Conservation (phyloP, 2,329 filamentous ascomycete species). For the Penicillium brevicompactum region DNA sequence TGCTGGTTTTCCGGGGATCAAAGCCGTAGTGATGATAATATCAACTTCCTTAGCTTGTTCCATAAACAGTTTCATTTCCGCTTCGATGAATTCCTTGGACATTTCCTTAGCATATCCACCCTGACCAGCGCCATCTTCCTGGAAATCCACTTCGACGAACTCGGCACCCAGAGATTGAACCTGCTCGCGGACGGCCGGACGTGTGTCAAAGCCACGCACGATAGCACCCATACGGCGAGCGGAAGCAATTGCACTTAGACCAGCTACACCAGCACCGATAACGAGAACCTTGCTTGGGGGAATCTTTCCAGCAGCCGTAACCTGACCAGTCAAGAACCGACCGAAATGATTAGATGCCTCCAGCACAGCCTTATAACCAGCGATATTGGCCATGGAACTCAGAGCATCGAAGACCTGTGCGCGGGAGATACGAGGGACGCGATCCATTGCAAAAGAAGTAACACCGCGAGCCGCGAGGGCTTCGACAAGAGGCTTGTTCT, state of each 20-base stretch:
- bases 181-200: slow-evolving; percentile 82
- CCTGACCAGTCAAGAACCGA: slow-evolving; percentile 83
- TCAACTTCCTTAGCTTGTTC: slow-evolving; percentile 86
- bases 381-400: slow-evolving; percentile 92
- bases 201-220: slow-evolving; percentile 88
- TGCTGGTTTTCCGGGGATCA: slow-evolving; percentile 81
- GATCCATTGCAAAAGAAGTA: slow-evolving; percentile 87
- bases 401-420: slow-evolving; percentile 87
- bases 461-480: slow-evolving; percentile 70
- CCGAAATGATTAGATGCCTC: slow-evolving; percentile 90
- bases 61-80: slow-evolving; percentile 89
- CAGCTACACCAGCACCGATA: slow-evolving; percentile 87
- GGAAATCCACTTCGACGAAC: slow-evolving; percentile 81
- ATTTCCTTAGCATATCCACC: slow-evolving; percentile 92
- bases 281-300: slow-evolving; percentile 88
- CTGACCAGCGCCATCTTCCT: slow-evolving; percentile 81
- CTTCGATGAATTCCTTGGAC: slow-evolving; percentile 90
- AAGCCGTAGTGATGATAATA: slow-evolving; percentile 89
- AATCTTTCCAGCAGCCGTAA: slow-evolving; percentile 87
- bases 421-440: slow-evolving; percentile 85
- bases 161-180: slow-evolving; percentile 88
- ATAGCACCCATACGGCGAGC: slow-evolving; percentile 85
- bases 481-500: slow-evolving; percentile 76
- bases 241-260: slow-evolving; percentile 83
- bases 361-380: slow-evolving; percentile 87